phyloP scores from a whole-genome alignment of 164 flowering plant species.

The Chimonanthus praecox region DNA sequence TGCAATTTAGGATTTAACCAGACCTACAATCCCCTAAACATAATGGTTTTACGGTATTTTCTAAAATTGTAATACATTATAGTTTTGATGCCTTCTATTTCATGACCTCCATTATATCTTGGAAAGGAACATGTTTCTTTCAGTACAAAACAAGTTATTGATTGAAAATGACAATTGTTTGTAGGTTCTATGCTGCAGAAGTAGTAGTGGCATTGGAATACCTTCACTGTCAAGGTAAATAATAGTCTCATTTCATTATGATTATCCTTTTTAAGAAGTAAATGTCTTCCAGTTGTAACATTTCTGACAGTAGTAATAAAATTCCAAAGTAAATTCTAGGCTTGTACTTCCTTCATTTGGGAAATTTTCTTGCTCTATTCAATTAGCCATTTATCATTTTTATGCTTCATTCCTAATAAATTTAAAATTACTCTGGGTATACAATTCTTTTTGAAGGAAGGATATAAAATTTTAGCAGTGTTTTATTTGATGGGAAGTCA shows the following conservation, averaged over 20 bases:
- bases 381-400: background rate
- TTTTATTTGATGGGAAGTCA: background rate
- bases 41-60: too few species aligned
- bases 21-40: background rate
- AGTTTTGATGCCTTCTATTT: background rate
- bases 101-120: too few species aligned
- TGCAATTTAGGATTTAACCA: background rate
- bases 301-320: background rate
- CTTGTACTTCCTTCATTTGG: background rate
- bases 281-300: background rate
- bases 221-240: conserved; percentile 95
- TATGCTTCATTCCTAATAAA: background rate
- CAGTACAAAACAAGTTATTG: background rate
- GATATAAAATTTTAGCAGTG: too few species aligned
- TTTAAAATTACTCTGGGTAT: too few species aligned
- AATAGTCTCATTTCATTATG: background rate
- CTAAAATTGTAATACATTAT: background rate
- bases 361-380: background rate
- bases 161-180: conserved; percentile 6
- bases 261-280: background rate
- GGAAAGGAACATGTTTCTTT: background rate
- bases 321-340: background rate
- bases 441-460: too few species aligned
- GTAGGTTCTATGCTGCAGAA: conserved; percentile 91
- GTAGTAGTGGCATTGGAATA: conserved; percentile 91